phyloP scores from a whole-genome alignment of 2,329 filamentous ascomycete genomes.

The Didymella lethalis region DNA sequence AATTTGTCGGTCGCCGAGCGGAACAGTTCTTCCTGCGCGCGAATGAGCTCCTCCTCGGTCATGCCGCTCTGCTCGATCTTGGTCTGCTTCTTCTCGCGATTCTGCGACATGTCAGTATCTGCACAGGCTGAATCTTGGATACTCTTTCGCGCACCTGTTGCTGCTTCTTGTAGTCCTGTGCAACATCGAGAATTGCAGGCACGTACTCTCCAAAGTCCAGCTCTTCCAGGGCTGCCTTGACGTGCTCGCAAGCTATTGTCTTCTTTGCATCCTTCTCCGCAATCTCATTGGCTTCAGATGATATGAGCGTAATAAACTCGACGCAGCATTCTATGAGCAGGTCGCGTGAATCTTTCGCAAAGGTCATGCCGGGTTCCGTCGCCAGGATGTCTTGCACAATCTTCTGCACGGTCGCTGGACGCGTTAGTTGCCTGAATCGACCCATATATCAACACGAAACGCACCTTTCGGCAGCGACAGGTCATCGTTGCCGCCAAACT shows the following conservation, averaged over 20 bases:
- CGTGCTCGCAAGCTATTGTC: slow-evolving; percentile 97
- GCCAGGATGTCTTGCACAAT: slow-evolving; percentile 95
- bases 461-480: slow-evolving; percentile 53
- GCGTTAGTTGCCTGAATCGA: slow-evolving; percentile 12
- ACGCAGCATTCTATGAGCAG: slow-evolving; percentile 98
- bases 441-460: slow-evolving; percentile 5
- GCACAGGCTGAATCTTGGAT: rapidly evolving
- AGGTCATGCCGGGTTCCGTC: slow-evolving; percentile 77
- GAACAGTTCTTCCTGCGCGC: slow-evolving; percentile 91
- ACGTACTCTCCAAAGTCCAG: slow-evolving; percentile 95
- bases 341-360: slow-evolving; percentile 94
- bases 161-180: slow-evolving; percentile 89
- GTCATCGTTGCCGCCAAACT: slow-evolving; percentile 55
- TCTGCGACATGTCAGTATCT: slow-evolving; percentile 60
- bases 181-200: slow-evolving; percentile 82
- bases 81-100: slow-evolving; percentile 94
- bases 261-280: slow-evolving; percentile 99
- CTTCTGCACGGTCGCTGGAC: slow-evolving; percentile 72
- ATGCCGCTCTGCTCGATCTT: slow-evolving; percentile 96
- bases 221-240: slow-evolving; percentile 91
- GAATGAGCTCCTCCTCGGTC: slow-evolving; percentile 86
- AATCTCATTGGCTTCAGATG: slow-evolving; percentile 98
- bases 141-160: slow-evolving; percentile 72
- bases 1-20: slow-evolving; percentile 79
- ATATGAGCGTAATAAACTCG: slow-evolving; percentile 97